Evolutionary conservation across 768 basidiomycete genomes (phyloP), one percentile per base, ranked within the genome.

Genomic region (Trametes gibbosa): DNA sequence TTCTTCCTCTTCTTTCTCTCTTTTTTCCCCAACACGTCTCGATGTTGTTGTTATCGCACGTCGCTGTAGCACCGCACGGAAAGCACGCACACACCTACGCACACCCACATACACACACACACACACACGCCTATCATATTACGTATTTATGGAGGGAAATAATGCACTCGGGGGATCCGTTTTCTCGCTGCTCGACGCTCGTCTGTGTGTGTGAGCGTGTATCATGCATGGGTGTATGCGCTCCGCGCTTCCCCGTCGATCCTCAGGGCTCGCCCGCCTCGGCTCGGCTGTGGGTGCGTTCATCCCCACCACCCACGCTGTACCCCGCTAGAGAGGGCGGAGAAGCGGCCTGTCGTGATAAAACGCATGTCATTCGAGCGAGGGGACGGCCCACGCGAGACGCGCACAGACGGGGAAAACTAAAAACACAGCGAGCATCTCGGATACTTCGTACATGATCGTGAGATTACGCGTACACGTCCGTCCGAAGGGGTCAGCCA

Each of bases 111-210:
- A n/a, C n/a, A n/a, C n/a, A n/a, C n/a, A n/a, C n/a, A n/a, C n/a
- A n/a, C n/a, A n/a, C n/a, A n/a, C n/a, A n/a, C n/a, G n/a, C n/a
- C 5, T 53, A 37, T 37, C 56, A 52, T 54, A 43, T 53, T 51
- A 47, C 60, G 29, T 61, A 58, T 61, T 54, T 61, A 57, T 57
- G 55, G 50, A 49, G 53, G 50, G 53, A 51, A n/a, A 56, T 47
- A 40, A 43, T 55, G 12, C 23, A 45, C 41, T 25, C 53, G 16
- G 13, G 34, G 34, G 21, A 24, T 34, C 29, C 21, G 24, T 17
- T 46, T 34, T 34, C 39, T 25, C 10, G 29, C 14, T 17, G 29
- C 29, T 32, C 29, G 29, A 10, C n/a, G 9, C 9, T 24, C 24
- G 35, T 8, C 27, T 23, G 10, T 42, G 53, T 1, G 16, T 39